Evolutionary conservation across 2,329 filamentous ascomycete genomes (phyloP).

Genomic region (Trichoderma sp.): DNA sequence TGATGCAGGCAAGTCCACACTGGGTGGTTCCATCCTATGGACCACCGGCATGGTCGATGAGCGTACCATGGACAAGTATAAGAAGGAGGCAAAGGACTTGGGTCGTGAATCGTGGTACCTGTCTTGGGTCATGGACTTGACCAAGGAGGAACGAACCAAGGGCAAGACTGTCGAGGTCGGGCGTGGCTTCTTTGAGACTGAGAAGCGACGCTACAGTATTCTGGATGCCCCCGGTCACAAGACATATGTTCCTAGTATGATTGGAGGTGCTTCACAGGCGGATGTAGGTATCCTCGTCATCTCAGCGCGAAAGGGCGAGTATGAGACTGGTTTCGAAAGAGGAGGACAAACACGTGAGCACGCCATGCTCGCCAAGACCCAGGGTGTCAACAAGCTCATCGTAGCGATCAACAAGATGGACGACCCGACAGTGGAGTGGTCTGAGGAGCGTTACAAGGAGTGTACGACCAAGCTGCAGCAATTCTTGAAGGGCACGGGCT

Average conservation of each 20-base stretch:
- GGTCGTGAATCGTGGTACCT: slow-evolving; percentile 98
- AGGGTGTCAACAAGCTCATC: slow-evolving; percentile 94
- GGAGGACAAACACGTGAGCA: slow-evolving; percentile 97
- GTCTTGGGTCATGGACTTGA: slow-evolving; percentile 96
- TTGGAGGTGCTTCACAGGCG: slow-evolving; percentile 88
- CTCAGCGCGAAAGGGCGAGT: slow-evolving; percentile 94
- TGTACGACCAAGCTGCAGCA: slow-evolving; percentile 83
- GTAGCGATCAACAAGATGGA: slow-evolving; percentile 99
- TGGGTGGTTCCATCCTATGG: slow-evolving; percentile 91
- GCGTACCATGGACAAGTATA: slow-evolving; percentile 97
- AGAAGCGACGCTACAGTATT: slow-evolving; percentile 94
- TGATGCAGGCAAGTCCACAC: slow-evolving; percentile 94
- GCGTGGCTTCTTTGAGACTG: slow-evolving; percentile 92
- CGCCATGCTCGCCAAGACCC: slow-evolving; percentile 95
- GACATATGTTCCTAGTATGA: slow-evolving; percentile 98
- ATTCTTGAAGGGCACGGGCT: slow-evolving; percentile 90
- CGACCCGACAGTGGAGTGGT: slow-evolving; percentile 94
- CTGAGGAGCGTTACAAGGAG: slow-evolving; percentile 86
- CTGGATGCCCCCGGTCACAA: slow-evolving; percentile 97
- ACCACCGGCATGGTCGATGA: slow-evolving; percentile 99
- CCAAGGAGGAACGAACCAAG: slow-evolving; percentile 92
- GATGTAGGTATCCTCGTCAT: slow-evolving; percentile 96
- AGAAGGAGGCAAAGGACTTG: slow-evolving; percentile 91
- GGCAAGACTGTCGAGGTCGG: slow-evolving; percentile 98
- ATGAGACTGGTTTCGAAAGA: slow-evolving; percentile 96